Evolutionary conservation across 2,329 filamentous ascomycete genomes (phyloP), one percentile per base, ranked within the genome.

Genomic region (Alternaria sp.): DNA sequence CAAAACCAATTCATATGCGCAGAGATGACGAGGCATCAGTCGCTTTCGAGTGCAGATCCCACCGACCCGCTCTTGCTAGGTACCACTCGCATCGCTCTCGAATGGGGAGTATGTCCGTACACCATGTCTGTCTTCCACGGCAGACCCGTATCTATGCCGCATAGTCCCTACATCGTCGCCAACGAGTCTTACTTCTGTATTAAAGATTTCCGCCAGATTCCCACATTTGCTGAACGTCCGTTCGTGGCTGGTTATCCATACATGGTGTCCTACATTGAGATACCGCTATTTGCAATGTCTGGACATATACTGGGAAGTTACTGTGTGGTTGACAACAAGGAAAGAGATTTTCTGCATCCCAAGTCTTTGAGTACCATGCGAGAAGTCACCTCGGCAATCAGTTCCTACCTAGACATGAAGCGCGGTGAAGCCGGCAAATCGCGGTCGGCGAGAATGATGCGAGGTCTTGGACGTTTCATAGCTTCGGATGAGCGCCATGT

Each of bases 21-120:
- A 31, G 60, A 62, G 51, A 62, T 62, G 60, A 59, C 60, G 21
- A 52, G 42, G 26, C n/a, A 52, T 10, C 60, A 59, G 26, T 40
- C 60, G 14, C 55, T 62, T 24, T 39, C 36, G 13, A 33, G 41
- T 14, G 37, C 46, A 28, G 52, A 53, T 26, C 56, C 51, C 21
- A 33, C 33, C 33, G 37, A 54, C 5, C 56, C 56, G 45, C 40
- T 62, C 11, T 23, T 62, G 9, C 28, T 62, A 11, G 56, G 56
- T 28, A 56, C 52, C 31, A 23, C 60, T 2, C 36, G 56, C 17
- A 51, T 62, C 33, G 36, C 60, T 2, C 56, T 62, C 5, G 60
- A 59, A 23, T 62, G 60, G 60, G 60, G 60, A n/a, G 60, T 62
- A 29, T 62, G 60, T 23, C 56, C 60, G 14, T 54, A 56, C 10